Conservation (phyloP, 768 basidiomycete genomes). For the Chlorophyllum brunneum region DNA sequence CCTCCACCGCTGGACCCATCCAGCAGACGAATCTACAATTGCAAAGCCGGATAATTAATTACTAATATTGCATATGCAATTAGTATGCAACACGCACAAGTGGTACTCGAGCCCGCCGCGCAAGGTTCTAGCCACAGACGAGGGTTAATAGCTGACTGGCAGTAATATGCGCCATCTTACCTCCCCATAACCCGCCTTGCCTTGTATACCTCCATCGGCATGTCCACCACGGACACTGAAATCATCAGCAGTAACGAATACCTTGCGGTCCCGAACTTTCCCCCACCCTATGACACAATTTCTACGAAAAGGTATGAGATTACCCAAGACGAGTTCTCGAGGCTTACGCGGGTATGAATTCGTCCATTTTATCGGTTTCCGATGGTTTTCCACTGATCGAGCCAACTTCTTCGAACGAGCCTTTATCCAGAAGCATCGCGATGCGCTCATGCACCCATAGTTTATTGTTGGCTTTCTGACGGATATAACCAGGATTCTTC, state of each 20-base stretch:
- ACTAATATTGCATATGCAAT: background rate
- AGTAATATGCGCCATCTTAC: conserved; percentile 16
- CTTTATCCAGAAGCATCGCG: conserved; percentile 26
- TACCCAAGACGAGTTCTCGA: background rate
- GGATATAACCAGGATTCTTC: conserved; percentile 33
- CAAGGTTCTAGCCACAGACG: conserved; percentile 23
- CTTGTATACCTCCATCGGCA: conserved; percentile 37
- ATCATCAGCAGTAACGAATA: conserved; percentile 37
- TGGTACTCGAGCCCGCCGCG: conserved; percentile 31
- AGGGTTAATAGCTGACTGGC: background rate
- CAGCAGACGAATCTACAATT: conserved; percentile 30
- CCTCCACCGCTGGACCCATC: conserved; percentile 41
- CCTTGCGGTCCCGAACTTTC: conserved; percentile 27
- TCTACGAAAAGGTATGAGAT: conserved; percentile 16
- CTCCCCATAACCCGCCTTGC: conserved; percentile 37
- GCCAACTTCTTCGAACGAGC: conserved; percentile 32
- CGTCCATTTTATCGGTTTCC: conserved; percentile 23
- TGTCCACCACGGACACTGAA: conserved; percentile 41
- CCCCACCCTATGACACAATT: conserved; percentile 38
- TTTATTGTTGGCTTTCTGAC: conserved; percentile 34
- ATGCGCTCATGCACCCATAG: conserved; percentile 40
- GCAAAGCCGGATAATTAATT: background rate
- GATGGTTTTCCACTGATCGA: conserved; percentile 34
- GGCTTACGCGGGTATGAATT: conserved; percentile 34
- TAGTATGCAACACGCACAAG: conserved; percentile 24